Evolutionary conservation across 331 rosid species (phyloP), one percentile per base, ranked within the genome.

Genomic region (Arachis monticola): DNA sequence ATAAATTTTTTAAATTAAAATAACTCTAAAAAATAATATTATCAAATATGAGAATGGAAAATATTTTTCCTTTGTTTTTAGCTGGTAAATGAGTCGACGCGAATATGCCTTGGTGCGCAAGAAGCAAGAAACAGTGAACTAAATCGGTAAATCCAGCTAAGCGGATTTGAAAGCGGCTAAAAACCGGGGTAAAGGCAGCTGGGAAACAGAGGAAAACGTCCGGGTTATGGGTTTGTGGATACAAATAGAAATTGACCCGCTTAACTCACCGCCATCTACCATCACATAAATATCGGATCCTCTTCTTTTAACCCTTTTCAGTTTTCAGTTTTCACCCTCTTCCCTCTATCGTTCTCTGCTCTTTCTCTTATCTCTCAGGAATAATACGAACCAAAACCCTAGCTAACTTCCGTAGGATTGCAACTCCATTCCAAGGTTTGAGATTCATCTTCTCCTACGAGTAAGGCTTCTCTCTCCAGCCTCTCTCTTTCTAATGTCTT

Each of bases 81-180:
- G 27, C 31, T 30, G 32, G 27, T 55, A 30, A 27, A 7, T 22
- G 48, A 44, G 38, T 17, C 41, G 10, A 38, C 60, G 44, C 47
- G 75, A 56, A 50, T 7, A 14, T 17, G 27, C 52, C 58, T 46
- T 12, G 7, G 14, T 9, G 32, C 53, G 27, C 42, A 30, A 30
- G 42, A 38, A 38, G 41, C 5, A 38, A 4, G 41, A 38, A 38
- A 38, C 52, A 45, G 79, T 27, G 1, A 27, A 27, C 30, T 27
- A 27, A 27, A 27, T 27, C 30, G 30, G 30, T 31, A 48, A 0
- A 44, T 55, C 79, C 84, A 79, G 63, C 77, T 27, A 27, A 46
- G 76, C 84, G 74, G 83, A 77, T 80, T 65, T 31, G 72, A 73
- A 80, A 69, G 59, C 5, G 50, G 47, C 72, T 53, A 10, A 47